These are phyloP conservation scores for Physaria fendleri DNA, from an alignment of 345 rosid species.

Conservation along the genomic window DNA sequence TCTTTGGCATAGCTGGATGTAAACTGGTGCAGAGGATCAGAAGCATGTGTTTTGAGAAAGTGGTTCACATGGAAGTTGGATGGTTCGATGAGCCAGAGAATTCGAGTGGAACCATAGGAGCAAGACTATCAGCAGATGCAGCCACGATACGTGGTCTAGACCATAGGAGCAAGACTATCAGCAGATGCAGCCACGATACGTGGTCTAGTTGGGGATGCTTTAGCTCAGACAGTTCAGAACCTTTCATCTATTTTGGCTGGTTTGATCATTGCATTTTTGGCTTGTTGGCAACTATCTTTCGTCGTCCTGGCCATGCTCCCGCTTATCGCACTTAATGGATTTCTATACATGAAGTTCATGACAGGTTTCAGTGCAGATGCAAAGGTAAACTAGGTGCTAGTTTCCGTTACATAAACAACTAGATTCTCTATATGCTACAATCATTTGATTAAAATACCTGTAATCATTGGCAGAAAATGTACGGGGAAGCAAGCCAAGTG, in stretches of 20 bases:
- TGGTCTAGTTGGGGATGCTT: slow-evolving; percentile 72
- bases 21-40: slow-evolving; percentile 60
- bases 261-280: slow-evolving; percentile 64
- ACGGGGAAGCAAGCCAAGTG: slow-evolving; percentile 85
- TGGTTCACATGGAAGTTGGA: slow-evolving; percentile 75
- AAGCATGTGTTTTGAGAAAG: slow-evolving; percentile 73
- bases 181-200: slow-evolving; percentile 74
- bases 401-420: background rate
- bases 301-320: slow-evolving; percentile 59
- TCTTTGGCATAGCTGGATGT: slow-evolving; percentile 62
- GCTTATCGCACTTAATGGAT: slow-evolving; percentile 53
- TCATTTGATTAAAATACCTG: background rate
- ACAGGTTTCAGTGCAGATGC: slow-evolving; percentile 84
- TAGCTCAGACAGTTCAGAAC: slow-evolving; percentile 56
- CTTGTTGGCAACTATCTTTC: slow-evolving; percentile 62
- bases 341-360: slow-evolving; percentile 53
- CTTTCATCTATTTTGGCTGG: slow-evolving; percentile 50
- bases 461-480: slow-evolving; percentile 51
- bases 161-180: slow-evolving; percentile 71
- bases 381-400: slow-evolving; percentile 41
- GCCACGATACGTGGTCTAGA: slow-evolving; percentile 44
- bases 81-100: slow-evolving; percentile 75
- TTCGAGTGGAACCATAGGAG: slow-evolving; percentile 72
- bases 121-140: slow-evolving; percentile 85
- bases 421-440: background rate